These are phyloP conservation scores for Petunia secreta DNA, from an alignment of 257 asterid genomes.

Conservation along the genomic window DNA sequence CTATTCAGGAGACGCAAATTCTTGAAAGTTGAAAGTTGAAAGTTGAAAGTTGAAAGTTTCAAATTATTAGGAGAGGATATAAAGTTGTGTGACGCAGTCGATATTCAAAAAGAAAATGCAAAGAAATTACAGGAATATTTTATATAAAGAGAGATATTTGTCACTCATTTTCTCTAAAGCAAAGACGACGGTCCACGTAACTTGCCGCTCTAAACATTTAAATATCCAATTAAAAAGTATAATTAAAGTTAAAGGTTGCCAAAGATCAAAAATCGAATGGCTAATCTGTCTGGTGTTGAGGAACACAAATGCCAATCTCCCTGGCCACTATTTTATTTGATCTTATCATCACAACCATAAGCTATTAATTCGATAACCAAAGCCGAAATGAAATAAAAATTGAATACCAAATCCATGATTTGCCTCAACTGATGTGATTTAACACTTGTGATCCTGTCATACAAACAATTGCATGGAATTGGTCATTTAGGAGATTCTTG, in stretches of 20 bases:
- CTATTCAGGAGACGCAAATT: not conserved
- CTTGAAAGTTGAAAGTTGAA: not conserved
- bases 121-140: not conserved
- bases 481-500: not conserved
- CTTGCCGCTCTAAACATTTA: not conserved
- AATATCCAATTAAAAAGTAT: not conserved
- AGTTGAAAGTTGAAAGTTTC: not conserved
- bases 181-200: not conserved
- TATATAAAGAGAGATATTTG: not conserved
- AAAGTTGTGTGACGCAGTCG: not conserved
- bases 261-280: not conserved
- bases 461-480: not conserved
- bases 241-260: constrained; percentile 15
- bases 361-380: not conserved
- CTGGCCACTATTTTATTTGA: not conserved
- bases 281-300: constrained; percentile 17
- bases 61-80: not conserved
- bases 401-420: not conserved
- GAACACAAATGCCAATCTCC: not conserved
- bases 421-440: no score
- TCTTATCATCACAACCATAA: not conserved
- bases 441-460: not conserved
- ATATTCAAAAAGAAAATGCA: not conserved
- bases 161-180: not conserved
- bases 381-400: not conserved